Base-by-base conservation (phyloP, 108 stramenopile species). In the Epithemia pelagica region DNA sequence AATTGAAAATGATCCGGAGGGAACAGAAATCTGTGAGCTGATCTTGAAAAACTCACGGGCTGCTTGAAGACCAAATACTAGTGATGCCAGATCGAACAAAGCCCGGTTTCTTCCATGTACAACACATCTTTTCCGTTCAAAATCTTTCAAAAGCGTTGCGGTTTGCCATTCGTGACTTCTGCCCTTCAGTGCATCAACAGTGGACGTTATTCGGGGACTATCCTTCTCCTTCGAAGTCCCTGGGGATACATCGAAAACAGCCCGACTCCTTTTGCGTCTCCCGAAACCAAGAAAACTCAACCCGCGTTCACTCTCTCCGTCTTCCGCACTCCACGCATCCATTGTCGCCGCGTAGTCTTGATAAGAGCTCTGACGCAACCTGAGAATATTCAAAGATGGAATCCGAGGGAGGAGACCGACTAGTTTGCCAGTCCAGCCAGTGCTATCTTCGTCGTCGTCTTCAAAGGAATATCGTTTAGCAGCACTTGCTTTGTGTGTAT, bases 11-110 rank as follows among this genome's bases (percentile, higher is more conserved):
- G 10, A 5, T 15, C 10, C 37, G 5, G 37, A 46, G 15, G 5
- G 37, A 46, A 5, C 37, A 10, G 15, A 10, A 10, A 15, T 15
- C 5, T 10, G 37, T 46, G 37, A 15, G 15, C 15, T 15, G 37
- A 46, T 46, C 15, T 46, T 5, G 37, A 46, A 0, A 46, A 65
- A 66, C 27, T 75, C 29, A 10, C 55, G 66, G 19, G 57, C 58
- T 61, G 46, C 26, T 51, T n/a, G 28, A 52, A 51, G 25, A 46
- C 10, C 37, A 46, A 46, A 46, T 10, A 46, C 5, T 46, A 46
- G 5, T 5, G 37, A 10, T 46, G 37, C 37, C 5, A 46, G 37
- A 15, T 46, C 37, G 37, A 46, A 15, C 5, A 46, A 15, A 46
- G 37, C 37, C 10, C 37, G 37, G 10, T 46, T 46, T 15, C 37